A percentile compares a stretch with the other conserved stretches of the same genome.
Evolutionary conservation across 208 protist genomes (phyloP).

Genomic region (Leishmania aethiopica): DNA sequence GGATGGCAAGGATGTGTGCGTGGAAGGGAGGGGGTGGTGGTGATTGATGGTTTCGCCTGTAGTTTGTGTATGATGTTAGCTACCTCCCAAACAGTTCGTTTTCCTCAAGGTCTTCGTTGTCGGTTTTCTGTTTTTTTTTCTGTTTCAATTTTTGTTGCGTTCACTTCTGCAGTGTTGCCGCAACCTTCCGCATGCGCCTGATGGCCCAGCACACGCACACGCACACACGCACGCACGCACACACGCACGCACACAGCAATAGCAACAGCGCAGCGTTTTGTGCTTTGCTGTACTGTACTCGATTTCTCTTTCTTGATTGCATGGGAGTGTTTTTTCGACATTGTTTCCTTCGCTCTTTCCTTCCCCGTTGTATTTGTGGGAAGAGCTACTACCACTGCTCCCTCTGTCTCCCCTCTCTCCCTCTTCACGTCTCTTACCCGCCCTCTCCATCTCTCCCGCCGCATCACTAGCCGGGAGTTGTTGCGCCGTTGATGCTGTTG

Average conservation of each 20-base stretch:
- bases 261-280: not conserved
- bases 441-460: not conserved
- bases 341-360: not conserved
- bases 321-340: not conserved
- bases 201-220: not conserved
- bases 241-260: not conserved
- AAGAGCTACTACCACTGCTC: not conserved
- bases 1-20: not conserved
- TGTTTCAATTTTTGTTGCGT: not conserved
- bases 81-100: not conserved
- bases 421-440: not conserved
- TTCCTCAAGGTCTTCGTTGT: not conserved
- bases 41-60: not conserved
- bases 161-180: not conserved
- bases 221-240: not conserved
- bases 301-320: not conserved
- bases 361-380: not conserved
- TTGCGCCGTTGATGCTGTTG: not conserved
- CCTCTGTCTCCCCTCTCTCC: not conserved
- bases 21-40: not conserved
- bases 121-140: not conserved
- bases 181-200: not conserved
- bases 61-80: not conserved
- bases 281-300: not conserved
- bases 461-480: not conserved